Conservation (phyloP, 2,329 filamentous ascomycete genomes). For the Claviceps spartinae region DNA sequence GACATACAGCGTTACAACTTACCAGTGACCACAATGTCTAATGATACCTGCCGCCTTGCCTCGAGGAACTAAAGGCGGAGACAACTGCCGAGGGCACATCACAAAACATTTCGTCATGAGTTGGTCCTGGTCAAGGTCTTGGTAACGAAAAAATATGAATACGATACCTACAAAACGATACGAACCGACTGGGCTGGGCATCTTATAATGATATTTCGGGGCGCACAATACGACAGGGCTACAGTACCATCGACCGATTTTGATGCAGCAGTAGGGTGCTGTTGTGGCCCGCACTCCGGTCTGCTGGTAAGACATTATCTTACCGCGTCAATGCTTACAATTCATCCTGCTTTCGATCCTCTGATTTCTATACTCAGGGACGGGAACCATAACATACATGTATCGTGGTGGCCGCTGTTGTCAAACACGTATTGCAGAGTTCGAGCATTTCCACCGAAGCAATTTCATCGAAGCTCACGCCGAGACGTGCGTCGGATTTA, state of each 20-base stretch:
- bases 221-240: background rate
- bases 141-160: background rate
- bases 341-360: too few species aligned
- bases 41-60: too few species aligned
- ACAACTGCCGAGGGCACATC: too few species aligned
- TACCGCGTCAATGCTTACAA: too few species aligned
- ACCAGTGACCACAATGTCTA: too few species aligned
- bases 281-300: slow-evolving; percentile 1
- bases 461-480: too few species aligned
- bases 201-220: background rate
- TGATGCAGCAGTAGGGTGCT: background rate
- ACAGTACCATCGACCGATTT: background rate
- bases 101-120: background rate
- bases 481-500: too few species aligned
- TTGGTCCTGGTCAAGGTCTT: background rate
- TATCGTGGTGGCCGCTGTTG: background rate
- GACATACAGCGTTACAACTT: too few species aligned
- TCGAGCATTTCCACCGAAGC: background rate
- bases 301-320: background rate
- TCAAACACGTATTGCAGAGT: background rate
- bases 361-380: background rate
- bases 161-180: background rate
- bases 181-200: background rate
- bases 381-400: background rate
- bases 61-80: too few species aligned